Evolutionary conservation across 345 rosid species (phyloP).

Genomic region (Melastoma malabathricum): DNA sequence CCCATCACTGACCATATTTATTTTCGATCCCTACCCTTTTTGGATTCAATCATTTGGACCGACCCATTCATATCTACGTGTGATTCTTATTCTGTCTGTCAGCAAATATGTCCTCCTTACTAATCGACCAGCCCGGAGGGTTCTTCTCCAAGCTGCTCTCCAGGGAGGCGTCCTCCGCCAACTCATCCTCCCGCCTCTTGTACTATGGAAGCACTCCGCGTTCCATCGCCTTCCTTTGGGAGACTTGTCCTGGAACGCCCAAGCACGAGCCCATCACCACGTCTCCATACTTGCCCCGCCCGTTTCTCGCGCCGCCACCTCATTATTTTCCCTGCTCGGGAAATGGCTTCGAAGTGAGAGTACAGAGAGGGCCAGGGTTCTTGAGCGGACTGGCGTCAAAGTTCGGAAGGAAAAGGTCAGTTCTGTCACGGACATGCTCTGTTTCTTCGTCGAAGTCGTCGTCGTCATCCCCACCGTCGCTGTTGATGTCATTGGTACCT

Average conservation of each 20-base stretch:
- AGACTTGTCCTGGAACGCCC: slow-evolving; percentile 78
- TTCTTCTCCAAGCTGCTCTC: slow-evolving; percentile 48
- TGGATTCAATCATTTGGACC: not conserved
- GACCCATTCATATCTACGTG: too few relatives aligned
- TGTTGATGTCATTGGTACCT: too few relatives aligned
- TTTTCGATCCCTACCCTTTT: too few relatives aligned
- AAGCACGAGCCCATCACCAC: slow-evolving; percentile 20
- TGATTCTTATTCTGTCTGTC: too few relatives aligned
- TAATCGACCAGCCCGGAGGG: slow-evolving; percentile 29
- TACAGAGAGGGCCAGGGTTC: too few relatives aligned
- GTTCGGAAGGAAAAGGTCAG: too few relatives aligned
- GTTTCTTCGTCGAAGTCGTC: too few relatives aligned
- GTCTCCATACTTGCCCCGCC: slow-evolving; percentile 11
- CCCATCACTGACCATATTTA: too few relatives aligned
- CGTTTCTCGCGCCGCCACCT: slow-evolving; percentile 56
- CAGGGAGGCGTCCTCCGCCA: slow-evolving; percentile 41
- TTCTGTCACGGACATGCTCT: too few relatives aligned
- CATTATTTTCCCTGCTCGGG: slow-evolving; percentile 5
- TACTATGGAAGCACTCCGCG: slow-evolving; percentile 54
- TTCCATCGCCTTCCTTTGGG: slow-evolving; percentile 68
- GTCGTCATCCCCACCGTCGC: too few relatives aligned
- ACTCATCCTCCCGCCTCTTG: slow-evolving; percentile 47
- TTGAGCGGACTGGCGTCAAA: too few relatives aligned
- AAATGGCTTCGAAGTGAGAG: not conserved
- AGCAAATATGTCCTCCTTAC: slow-evolving; percentile 5